These are phyloP conservation scores for Sungouiella thailandica DNA, from an alignment of 805 yeast genomes.

Conservation along the genomic window DNA sequence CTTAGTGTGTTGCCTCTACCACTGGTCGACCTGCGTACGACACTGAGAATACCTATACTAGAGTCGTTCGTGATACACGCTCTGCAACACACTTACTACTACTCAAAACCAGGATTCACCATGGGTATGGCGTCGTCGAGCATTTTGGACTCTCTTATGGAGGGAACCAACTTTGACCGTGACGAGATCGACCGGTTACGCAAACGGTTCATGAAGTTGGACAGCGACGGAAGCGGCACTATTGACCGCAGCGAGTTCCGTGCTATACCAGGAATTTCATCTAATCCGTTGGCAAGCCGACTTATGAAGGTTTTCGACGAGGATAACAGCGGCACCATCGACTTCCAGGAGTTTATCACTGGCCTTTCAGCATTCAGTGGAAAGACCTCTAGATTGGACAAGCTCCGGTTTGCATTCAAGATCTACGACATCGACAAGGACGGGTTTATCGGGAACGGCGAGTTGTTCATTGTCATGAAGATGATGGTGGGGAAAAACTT, in stretches of 20 bases:
- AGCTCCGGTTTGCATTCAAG: constrained; percentile 82
- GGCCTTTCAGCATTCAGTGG: constrained; percentile 86
- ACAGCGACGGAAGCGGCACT: constrained; percentile 87
- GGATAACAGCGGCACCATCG: constrained; percentile 89
- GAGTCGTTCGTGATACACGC: too few relatives aligned
- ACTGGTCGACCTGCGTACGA: too few relatives aligned
- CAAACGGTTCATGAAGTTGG: constrained; percentile 91
- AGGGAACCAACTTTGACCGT: constrained; percentile 79
- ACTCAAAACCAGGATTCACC: too few relatives aligned
- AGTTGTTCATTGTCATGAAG: constrained; percentile 82
- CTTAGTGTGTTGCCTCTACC: too few relatives aligned
- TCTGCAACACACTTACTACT: too few relatives aligned
- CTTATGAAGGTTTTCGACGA: constrained; percentile 92
- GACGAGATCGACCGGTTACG: constrained; percentile 90
- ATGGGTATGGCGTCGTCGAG: constrained; percentile 65
- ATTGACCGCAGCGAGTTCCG: constrained; percentile 88
- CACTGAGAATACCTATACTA: too few relatives aligned
- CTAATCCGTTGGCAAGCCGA: constrained; percentile 85
- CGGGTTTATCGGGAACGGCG: constrained; percentile 94
- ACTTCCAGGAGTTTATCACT: constrained; percentile 88
- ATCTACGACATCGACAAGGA: constrained; percentile 95
- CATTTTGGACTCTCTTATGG: constrained; percentile 62
- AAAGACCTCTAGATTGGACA: constrained; percentile 74
- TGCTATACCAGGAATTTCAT: constrained; percentile 86
- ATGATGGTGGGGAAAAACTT: constrained; percentile 96